Evolutionary conservation across 768 basidiomycete species (phyloP), one percentile per base, ranked within the genome.

Genomic region (Candolleomyces aberdarensis): DNA sequence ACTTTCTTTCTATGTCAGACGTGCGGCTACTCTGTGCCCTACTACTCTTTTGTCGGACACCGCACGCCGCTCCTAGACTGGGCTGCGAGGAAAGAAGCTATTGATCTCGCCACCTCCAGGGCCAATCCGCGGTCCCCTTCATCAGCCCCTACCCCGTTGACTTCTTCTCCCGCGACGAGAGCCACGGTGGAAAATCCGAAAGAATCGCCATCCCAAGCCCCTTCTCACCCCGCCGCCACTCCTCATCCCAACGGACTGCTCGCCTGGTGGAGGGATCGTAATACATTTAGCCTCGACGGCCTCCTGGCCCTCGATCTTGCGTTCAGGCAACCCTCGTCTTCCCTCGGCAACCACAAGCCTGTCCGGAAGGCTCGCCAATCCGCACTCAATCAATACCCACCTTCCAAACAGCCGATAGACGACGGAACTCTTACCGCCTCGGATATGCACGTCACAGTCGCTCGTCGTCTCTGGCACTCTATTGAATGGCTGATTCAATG

Each of bases 21-120:
- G 1, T 90, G 87, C 64, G 87, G 88, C 20, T 89, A 79, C 64
- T 80, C 80, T 0, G 80, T 88, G 26, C 88, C 89, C 2, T 80
- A 79, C 65, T 88, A 83, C 68, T 74, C 78, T 47, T 89, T 83
- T 72, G 71, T 81, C 44, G 73, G 76, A 4, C 83, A 87, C 58
- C 85, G 88, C 26, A 80, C 77, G 1, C 76, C 76, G 9, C 81
- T 86, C 15, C 74, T 81, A 46, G 75, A 80, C 31, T 82, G 71
- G 70, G 77, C 77, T 32, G 74, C 71, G 9, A 72, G 70, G 61
- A 75, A 78, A 56, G 86, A 88, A 68, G 66, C 2, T 84, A 86
- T 63, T 71, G 72, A 39, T 55, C 44, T 70, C 62, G 22, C 19
- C 62, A 56, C 66, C 46, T 36, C 50, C 15, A 55, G 43, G 26